Evolutionary conservation across 106 monocot genomes (phyloP), one percentile per base, ranked within the genome.

Genomic region (Agapanthus africanus): DNA sequence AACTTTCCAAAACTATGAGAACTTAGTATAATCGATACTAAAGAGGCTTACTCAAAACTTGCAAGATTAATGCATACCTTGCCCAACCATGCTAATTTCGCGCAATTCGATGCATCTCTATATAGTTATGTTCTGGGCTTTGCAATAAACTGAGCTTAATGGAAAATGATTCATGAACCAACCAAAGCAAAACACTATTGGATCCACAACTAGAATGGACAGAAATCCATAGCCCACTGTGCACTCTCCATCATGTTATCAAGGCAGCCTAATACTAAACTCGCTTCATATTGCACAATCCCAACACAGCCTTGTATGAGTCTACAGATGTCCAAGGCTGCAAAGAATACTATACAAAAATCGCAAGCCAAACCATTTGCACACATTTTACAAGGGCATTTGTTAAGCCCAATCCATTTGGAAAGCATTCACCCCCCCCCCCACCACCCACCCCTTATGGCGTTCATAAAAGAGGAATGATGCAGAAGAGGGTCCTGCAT

Each of bases 291-390:
- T 49, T 50, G 47, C 34, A 22, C 32, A 34, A 21, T 31, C 33
- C 31, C 50, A 65, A 40, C 64, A 37, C 39, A n/a, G n/a, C n/a
- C n/a, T n/a, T n/a, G n/a, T n/a, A n/a, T n/a, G n/a, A n/a, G n/a
- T n/a, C n/a, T n/a, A n/a, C n/a, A n/a, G 37, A 75, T 47, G 27
- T 11, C 66, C 15, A 34, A 42, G 22, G 59, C 59, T 42, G 40
- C 74, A 68, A 67, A 68, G 31, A 66, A 74, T 74, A 63, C 42
- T 73, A 36, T 65, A 68, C 74, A 59, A 75, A 59, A 68, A 30
- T 68, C 40, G 74, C 74, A 41, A 67, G 59, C 42, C 56, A 40
- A 59, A 18, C 59, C 56, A 19, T 75, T 40, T 75, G 33, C 65
- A 67, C 67, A 75, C 37, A 75, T 67, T 67, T 59, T 57, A 67